These are phyloP conservation scores for Euphorbia tirucalli DNA, from an alignment of 345 rosid genomes.

Conservation along the genomic window DNA sequence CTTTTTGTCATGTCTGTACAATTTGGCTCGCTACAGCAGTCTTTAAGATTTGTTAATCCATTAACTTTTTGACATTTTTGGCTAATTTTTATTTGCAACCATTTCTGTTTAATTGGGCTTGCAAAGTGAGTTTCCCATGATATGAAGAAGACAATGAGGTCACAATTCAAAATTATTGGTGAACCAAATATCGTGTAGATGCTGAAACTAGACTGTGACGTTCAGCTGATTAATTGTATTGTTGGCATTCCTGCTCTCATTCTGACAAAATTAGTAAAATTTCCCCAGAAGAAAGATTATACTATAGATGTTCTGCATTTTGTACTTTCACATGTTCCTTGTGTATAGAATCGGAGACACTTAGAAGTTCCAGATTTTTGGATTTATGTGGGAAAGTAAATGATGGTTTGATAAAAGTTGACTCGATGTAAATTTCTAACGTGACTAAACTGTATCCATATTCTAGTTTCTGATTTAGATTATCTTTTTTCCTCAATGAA, in stretches of 20 bases:
- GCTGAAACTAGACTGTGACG: not conserved
- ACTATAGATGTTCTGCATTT: not conserved
- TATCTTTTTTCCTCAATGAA: not conserved
- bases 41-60: not conserved
- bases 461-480: not conserved
- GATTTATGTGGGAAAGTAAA: not conserved
- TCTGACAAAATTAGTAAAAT: not conserved
- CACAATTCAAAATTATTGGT: not conserved
- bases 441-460: not conserved
- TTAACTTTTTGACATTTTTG: not conserved
- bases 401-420: not conserved
- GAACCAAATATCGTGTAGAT: not conserved
- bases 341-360: not conserved
- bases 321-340: not conserved
- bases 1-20: too few species aligned
- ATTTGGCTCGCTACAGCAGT: not conserved
- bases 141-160: not conserved
- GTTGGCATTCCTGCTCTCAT: not conserved
- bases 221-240: not conserved
- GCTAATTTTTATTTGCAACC: not conserved
- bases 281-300: not conserved
- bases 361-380: not conserved
- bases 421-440: not conserved
- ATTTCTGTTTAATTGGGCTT: not conserved
- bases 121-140: not conserved